Conservation (phyloP, 2,329 filamentous ascomycete genomes). For the Mariannaea elegans region DNA sequence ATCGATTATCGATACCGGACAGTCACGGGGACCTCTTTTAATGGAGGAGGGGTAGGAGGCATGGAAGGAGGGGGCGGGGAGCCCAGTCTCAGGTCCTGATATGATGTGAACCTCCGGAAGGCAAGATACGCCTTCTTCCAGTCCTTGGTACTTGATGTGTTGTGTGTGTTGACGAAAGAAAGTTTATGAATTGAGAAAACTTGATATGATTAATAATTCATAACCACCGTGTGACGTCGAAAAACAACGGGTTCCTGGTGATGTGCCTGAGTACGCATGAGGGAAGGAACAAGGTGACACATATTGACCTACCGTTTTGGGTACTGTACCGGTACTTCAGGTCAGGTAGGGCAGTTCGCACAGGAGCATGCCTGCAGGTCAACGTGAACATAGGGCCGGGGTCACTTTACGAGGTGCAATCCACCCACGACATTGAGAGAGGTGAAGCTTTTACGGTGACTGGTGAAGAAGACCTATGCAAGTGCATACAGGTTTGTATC, state of each 20-base stretch:
- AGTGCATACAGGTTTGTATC: too few species aligned
- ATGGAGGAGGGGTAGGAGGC: slow-evolving; percentile 5
- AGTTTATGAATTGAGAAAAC: too few species aligned
- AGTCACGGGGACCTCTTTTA: slow-evolving; percentile 15
- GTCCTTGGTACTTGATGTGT: too few species aligned
- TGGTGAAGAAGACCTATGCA: too few species aligned
- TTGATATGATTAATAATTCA: too few species aligned
- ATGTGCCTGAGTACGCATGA: slow-evolving; percentile 10
- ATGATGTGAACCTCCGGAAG: background rate
- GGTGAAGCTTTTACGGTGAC: too few species aligned
- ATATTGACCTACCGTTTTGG: background rate
- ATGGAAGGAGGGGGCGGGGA: slow-evolving; percentile 7
- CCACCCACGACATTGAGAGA: too few species aligned
- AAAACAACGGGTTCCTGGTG: slow-evolving; percentile 15
- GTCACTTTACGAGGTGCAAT: too few species aligned
- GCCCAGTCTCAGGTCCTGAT: background rate
- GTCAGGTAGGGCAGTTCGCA: background rate
- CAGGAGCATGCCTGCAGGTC: slow-evolving; percentile 2
- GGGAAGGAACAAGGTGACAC: background rate
- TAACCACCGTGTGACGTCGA: slow-evolving; percentile 1
- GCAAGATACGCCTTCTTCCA: too few species aligned
- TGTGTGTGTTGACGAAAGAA: too few species aligned
- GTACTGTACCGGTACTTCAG: background rate
- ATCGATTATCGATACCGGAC: slow-evolving; percentile 25
- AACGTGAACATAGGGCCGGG: slow-evolving; percentile 3